These are phyloP conservation scores for Volvariella volvacea DNA, from an alignment of 1,284 basidiomycete genomes.

Conservation along the genomic window DNA sequence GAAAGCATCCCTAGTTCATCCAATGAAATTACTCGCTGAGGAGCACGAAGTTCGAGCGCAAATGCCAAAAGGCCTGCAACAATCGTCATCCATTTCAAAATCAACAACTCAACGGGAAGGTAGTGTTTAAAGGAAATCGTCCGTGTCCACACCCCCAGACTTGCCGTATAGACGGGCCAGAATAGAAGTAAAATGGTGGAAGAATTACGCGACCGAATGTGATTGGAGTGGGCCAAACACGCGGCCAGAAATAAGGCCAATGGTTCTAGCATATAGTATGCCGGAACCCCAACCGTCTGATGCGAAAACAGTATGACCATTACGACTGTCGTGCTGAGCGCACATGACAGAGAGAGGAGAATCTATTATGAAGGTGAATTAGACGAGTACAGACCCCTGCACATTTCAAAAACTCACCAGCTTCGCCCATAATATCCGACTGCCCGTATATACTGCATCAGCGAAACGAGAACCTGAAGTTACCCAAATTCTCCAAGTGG, in stretches of 20 bases:
- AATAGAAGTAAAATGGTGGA: constrained; percentile 78
- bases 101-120: constrained; percentile 28
- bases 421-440: constrained; percentile 50
- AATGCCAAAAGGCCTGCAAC: constrained; percentile 54
- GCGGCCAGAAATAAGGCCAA: constrained; percentile 40
- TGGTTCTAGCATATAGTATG: constrained; percentile 54
- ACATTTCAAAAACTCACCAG: constrained; percentile 52
- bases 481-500: background rate
- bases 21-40: constrained; percentile 44
- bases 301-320: constrained; percentile 27
- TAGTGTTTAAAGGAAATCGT: constrained; percentile 37
- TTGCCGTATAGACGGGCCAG: constrained; percentile 68
- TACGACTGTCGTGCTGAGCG: constrained; percentile 34
- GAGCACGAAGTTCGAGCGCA: constrained; percentile 64
- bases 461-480: no score
- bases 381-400: no score
- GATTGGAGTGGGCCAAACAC: constrained; percentile 60
- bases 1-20: constrained; percentile 33
- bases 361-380: no score
- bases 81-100: constrained; percentile 41
- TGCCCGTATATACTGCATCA: constrained; percentile 14
- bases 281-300: constrained; percentile 42
- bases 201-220: constrained; percentile 71
- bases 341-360: constrained; percentile 35
- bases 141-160: constrained; percentile 54